Evolutionary conservation across 495 filamentous ascomycete genomes (phyloP), one percentile per base, ranked within the genome.

Genomic region (Daldinia childiae): DNA sequence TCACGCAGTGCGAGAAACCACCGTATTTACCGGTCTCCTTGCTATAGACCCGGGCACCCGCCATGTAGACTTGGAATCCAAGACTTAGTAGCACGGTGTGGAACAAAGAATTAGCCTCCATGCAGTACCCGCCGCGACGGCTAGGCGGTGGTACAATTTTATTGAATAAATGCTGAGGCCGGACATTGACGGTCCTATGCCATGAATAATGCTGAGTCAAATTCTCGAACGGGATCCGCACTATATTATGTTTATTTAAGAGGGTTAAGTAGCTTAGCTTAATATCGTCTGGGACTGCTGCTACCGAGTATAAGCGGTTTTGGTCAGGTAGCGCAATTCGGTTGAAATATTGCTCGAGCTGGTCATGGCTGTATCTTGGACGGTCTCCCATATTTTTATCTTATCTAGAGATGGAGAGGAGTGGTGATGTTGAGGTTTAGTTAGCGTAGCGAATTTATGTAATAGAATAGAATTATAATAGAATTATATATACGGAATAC

Each of bases 101-200:
- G 50, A 94, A 92, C 55, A 93, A 86, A 34, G 82, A 81, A 75
- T 90, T 94, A 57, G 86, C 83, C 72, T 94, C 92, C 84, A 94
- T 90, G 79, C 91, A 94, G 71, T 93, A 93, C 0, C 92, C 91
- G 3, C 93, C 93, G 9, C 76, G 57, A 36, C 66, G 65, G 12
- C 68, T 65, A 8, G 68, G 57, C 19, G 50, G 55, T 32, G 69
- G 78, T 24, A 93, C 85, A 27, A 94, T 84, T 77, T 93, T 93
- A 2, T 79, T 56, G 73, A 86, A 94, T 6, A 94, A 76, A 36
- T 81, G 78, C 24, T 87, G 75, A 0, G 87, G 87, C 30, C 87
- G 78, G 4, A 94, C 80, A 0, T 84, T 82, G 7, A 91, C 79
- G 0, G 77, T 68, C 52, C 87, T 85, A 6, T 82, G 78, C 0